phyloP scores from a whole-genome alignment of 1,284 basidiomycete species.

The Taiwanofungus camphoratus region DNA sequence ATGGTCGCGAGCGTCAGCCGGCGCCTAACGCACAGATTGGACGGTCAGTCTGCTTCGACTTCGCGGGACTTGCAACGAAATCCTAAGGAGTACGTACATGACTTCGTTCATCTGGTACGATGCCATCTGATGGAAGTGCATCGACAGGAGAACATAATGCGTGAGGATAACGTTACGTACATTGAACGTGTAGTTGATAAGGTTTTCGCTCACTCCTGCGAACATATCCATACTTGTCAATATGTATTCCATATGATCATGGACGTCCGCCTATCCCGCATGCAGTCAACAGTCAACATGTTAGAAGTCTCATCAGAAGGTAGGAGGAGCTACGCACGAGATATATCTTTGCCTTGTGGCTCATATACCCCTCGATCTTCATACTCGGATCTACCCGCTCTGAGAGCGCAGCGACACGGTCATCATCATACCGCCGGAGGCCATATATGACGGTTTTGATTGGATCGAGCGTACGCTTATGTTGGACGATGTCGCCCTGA shows the following conservation, averaged over 20 bases:
- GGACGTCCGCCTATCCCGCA: constrained; percentile 50
- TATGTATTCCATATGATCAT: constrained; percentile 68
- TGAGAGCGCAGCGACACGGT: constrained; percentile 50
- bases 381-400: constrained; percentile 31
- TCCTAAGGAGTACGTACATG: constrained; percentile 43
- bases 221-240: constrained; percentile 65
- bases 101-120: constrained; percentile 69
- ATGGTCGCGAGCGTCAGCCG: constrained; percentile 61
- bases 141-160: constrained; percentile 1
- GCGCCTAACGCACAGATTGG: too few species aligned
- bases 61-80: too few species aligned
- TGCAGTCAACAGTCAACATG: not conserved
- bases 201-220: constrained; percentile 57
- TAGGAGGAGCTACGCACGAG: constrained; percentile 34
- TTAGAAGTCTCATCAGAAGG: not conserved
- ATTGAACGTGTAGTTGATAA: constrained; percentile 67
- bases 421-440: constrained; percentile 58
- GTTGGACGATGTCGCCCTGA: not conserved
- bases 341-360: constrained; percentile 64
- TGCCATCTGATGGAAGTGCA: constrained; percentile 38
- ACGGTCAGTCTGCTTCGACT: too few species aligned
- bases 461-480: constrained; percentile 60
- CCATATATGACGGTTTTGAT: constrained; percentile 64
- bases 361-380: constrained; percentile 55
- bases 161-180: constrained; percentile 26